A percentile compares a stretch with the other conserved stretches of the same genome.
phyloP scores from a whole-genome alignment of 352 stramenopile species.

The Pythium sukuiense region DNA sequence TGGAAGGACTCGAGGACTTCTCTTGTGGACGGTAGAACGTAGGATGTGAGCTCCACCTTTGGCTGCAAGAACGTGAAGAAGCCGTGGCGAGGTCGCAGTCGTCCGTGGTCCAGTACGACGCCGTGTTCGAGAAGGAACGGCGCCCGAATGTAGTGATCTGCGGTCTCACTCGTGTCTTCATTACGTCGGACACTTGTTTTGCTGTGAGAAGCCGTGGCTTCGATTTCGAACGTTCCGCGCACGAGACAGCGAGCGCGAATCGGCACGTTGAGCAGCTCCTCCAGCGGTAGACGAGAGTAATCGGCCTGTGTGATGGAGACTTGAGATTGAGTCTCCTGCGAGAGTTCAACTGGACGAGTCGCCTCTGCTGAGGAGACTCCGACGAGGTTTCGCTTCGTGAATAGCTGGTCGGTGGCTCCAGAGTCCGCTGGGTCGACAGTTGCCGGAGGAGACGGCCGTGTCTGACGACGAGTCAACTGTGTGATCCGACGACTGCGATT shows the following conservation, averaged over 20 bases:
- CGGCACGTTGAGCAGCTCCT: conserved; percentile 47
- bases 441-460: background rate
- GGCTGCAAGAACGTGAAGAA: conserved; percentile 35
- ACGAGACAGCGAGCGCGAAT: conserved; percentile 50
- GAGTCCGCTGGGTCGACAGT: background rate
- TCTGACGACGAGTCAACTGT: background rate
- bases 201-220: conserved; percentile 7
- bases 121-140: conserved; percentile 44
- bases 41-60: conserved; percentile 25
- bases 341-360: background rate
- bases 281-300: conserved; percentile 46
- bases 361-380: background rate
- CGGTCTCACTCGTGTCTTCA: conserved; percentile 20
- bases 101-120: conserved; percentile 44
- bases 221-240: conserved; percentile 28
- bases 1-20: conserved; percentile 12
- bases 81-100: conserved; percentile 38
- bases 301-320: background rate
- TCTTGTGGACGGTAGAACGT: conserved; percentile 10
- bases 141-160: conserved; percentile 38
- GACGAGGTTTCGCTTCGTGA: conserved; percentile 5
- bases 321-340: background rate
- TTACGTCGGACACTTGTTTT: conserved; percentile 4
- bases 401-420: background rate
- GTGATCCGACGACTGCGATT: background rate